Base-by-base conservation (phyloP, 169 alveolate species). In the Besnoitia besnoiti region DNA sequence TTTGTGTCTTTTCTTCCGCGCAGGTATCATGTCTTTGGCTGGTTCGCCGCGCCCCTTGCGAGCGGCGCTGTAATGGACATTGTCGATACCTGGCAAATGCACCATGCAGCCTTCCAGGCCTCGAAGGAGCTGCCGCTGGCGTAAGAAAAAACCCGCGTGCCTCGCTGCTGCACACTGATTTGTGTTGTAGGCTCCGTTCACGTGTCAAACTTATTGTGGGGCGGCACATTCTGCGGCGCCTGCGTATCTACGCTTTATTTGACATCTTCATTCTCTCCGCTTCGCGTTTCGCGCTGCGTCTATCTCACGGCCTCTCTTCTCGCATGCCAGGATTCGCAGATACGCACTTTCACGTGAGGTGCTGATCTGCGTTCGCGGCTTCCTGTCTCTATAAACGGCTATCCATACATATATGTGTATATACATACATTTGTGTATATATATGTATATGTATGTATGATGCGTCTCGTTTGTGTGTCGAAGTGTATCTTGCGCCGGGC, bases 1-100 rank as follows among this genome's bases (percentile, higher is more conserved):
- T 37, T 8, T 42, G 50, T 77, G 3, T 37, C 30, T 7, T 73
- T n/a, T n/a, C 82, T 82, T 44, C 47, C 21, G n/a, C 37, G 8
- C 91, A 87, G 91, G 76, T 95, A 95, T 87, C 94, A 95, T 40
- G 91, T 95, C 40, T 94, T 95, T 40, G 97, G 97, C 47, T 95
- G 96, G 96, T 95, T 90, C 50, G 94, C 96, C 14, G 97, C 97
- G n/a, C 97, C 97, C n/a, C 42, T 95, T 10, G 90, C 94, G 35
- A 89, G 96, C 51, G 97, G 96, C 27, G 93, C 87, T 27, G 92
- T 95, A 30, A 95, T 95, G 97, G 97, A 95, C 51, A 85, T 94
- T n/a, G 90, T 95, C 90, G 95, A 91, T 93, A 91, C 94, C 90
- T 91, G 89, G 92, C 91, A 94, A 91, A 7, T 91, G 79, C 85